Base-by-base conservation (phyloP, 768 basidiomycete genomes). In the Mycena pura region DNA sequence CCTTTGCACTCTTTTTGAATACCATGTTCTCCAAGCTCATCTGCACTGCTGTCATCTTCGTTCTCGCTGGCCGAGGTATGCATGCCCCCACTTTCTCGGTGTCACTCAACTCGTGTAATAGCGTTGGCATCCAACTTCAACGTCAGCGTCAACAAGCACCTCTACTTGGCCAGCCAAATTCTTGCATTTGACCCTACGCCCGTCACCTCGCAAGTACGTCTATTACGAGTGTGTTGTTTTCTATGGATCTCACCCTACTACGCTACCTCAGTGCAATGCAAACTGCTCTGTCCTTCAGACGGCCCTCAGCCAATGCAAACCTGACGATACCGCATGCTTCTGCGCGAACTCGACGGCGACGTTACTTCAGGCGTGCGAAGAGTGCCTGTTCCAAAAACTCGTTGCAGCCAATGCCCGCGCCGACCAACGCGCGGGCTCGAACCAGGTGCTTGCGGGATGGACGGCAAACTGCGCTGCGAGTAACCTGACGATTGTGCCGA, bases 311-410 rank as follows among this genome's bases (percentile, higher is more conserved):
- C 72, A 67, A 22, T 90, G 90, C 72, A 70, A 71, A 17, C 5
- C 6, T 5, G 69, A 77, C 54, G 75, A 84, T 62, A 72, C 82
- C 31, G 60, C 63, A 19, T 92, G 90, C 70, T 78, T 90, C 24
- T 92, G 91, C 77, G 67, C 59, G 17, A 59, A 73, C 14, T 68
- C 60, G 8, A 82, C 82, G 3, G 78, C 85, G 29, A 57, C 70
- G 1, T 64, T 74, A 1, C 72, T 92, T 55, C 73, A 78, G 2
- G 48, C 67, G 31, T 90, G 90, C 74, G 82, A 92, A 71, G 84
- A 87, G 67, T 92, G 90, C 78, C 82, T 89, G 80, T 86, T 89
- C 69, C 70, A 73, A 39, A 75, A 76, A 57, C 74, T 91, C 25
- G 81, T 93, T 63, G 67, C 68, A 9, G 73, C 74, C 32, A 87